Evolutionary conservation across 305 asterid genomes (phyloP).

Genomic region (Solanum chacoense): DNA sequence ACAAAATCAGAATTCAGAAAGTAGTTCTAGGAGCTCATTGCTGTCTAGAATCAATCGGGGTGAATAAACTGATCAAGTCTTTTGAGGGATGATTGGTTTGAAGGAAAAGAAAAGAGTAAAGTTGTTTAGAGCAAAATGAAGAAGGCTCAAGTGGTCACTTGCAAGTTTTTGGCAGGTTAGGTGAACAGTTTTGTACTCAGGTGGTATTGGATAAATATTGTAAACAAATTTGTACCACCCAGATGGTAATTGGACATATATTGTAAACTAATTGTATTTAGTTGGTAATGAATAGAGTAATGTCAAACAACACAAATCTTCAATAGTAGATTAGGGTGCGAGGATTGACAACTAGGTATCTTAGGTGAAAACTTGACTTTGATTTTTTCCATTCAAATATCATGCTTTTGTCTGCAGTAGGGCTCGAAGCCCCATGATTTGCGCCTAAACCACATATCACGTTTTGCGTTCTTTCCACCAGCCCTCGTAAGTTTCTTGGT

Average conservation of each 20-base stretch:
- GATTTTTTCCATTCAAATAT: not conserved
- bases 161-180: not conserved
- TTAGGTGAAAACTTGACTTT: not conserved
- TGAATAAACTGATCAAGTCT: not conserved
- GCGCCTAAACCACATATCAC: not conserved
- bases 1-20: not conserved
- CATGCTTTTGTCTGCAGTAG: not conserved
- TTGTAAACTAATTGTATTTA: not conserved
- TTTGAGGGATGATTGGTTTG: not conserved
- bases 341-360: not conserved
- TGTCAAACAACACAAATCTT: not conserved
- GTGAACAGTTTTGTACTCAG: not conserved
- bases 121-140: not conserved
- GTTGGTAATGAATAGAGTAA: not conserved
- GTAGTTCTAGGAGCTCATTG: not conserved
- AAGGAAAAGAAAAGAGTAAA: not conserved
- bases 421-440: not conserved
- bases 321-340: not conserved
- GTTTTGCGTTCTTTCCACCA: not conserved
- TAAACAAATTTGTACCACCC: not conserved
- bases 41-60: not conserved
- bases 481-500: not conserved
- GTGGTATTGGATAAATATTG: not conserved
- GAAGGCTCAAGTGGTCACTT: not conserved
- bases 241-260: not conserved